Conservation (phyloP, 23 red algal species). For the Gracilaria gracilis region DNA sequence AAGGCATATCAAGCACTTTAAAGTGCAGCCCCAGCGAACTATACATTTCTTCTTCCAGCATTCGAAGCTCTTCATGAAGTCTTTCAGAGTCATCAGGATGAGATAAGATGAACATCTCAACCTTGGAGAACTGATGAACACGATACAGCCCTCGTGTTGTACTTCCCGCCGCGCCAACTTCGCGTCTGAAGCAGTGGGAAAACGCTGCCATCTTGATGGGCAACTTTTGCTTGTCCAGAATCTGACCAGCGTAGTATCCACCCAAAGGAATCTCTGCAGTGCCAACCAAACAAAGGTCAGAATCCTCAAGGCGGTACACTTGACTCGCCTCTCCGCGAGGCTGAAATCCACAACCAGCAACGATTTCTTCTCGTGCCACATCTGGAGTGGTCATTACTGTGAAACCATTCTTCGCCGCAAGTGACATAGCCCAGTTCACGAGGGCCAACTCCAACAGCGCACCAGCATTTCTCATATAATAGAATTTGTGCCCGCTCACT, state of each 20-base stretch:
- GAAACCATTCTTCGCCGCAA: constrained; percentile 74
- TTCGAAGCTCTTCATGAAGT: constrained; percentile 84
- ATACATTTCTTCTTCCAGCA: constrained; percentile 84
- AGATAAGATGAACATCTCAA: constrained; percentile 94
- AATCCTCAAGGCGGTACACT: constrained; percentile 85
- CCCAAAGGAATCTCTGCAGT: constrained; percentile 97
- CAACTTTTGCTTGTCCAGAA: constrained; percentile 82
- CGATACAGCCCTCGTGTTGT: constrained; percentile 93
- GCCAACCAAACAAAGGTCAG: constrained; percentile 94
- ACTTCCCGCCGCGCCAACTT: constrained; percentile 94
- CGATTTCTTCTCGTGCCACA: constrained; percentile 87
- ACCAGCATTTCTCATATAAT: constrained; percentile 93
- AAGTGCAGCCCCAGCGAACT: constrained; percentile 86
- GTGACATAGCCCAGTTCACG: constrained; percentile 92
- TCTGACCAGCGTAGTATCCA: constrained; percentile 87
- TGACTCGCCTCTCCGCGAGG: constrained; percentile 94
- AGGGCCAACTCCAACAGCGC: constrained; percentile 97
- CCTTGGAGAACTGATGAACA: constrained; percentile 99
- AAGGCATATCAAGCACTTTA: constrained; percentile 95
- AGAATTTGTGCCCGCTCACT: constrained; percentile 93
- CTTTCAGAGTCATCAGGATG: constrained; percentile 80
- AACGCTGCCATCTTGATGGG: constrained; percentile 95
- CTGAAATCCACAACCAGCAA: constrained; percentile 91
- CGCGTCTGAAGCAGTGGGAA: constrained; percentile 95
- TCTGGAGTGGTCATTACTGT: constrained; percentile 95